Base-by-base conservation (phyloP, 2,329 filamentous ascomycete genomes). In the Aspergillus latus region DNA sequence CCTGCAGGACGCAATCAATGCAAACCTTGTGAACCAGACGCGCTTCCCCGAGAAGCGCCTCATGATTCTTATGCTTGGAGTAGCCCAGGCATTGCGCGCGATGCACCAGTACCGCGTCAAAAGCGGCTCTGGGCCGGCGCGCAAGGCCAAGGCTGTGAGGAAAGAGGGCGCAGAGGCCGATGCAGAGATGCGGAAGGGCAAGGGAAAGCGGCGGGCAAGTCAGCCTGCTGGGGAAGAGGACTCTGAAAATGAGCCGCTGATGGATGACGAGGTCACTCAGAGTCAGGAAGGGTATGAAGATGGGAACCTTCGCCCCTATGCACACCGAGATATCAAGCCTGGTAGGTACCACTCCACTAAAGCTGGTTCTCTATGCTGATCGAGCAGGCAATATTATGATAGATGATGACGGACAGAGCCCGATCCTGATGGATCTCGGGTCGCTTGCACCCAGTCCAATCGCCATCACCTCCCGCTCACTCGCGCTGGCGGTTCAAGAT, bases 1-100 rank as follows among this genome's bases (percentile, higher is more conserved):
- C 74, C 82, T 99, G 37, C 94, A 99, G 77, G 94, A 99, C 76
- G 88, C 95, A 71, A 97, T 99, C 80, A 99, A 99, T 74, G 93
- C 94, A 62, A 99, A 99, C 75, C 80, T 97, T 53, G 93, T 99
- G 74, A 97, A 97, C 74, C 91, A 96, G 72, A 90, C 89, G 37
- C 83, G 82, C 50, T 97, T 99, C 68, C 92, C 93, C 0, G 93
- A 97, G 78, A 84, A 87, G 71, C 83, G 88, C 66, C 80, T 99
- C 60, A 93, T 97, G 92, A 80, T 87, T 57, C 76, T 99, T 58
- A 97, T 99, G 73, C 78, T 97, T 42, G 94, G 94, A 13, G 92
- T 99, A 2, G 97, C 93, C 73, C 86, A 86, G 67, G 94, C 91
- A 43, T 77, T 99, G 58, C 88, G 88, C 70, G 85, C 88, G 36